Conservation (phyloP, 2,329 filamentous ascomycete genomes). For the Domatiomyces catenatus region DNA sequence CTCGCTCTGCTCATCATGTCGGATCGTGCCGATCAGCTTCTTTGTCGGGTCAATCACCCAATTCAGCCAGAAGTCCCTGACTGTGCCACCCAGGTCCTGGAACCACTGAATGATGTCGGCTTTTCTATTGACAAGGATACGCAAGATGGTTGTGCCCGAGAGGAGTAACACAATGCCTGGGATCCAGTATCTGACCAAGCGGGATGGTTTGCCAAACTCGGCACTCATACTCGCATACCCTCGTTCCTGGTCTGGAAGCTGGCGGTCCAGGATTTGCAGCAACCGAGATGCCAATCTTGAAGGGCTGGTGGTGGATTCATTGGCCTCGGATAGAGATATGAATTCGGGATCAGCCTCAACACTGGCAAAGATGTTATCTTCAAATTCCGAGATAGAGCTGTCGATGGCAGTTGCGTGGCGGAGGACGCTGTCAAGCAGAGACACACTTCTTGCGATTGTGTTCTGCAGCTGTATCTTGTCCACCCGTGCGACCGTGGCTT, state of each 20-base stretch:
- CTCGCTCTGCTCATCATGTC: slow-evolving; percentile 81
- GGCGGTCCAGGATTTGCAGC: slow-evolving; percentile 46
- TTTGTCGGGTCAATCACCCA: slow-evolving; percentile 80
- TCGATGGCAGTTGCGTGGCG: slow-evolving; percentile 53
- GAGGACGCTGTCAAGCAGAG: slow-evolving; percentile 69
- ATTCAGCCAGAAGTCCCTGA: slow-evolving; percentile 84
- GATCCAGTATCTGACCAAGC: slow-evolving; percentile 74
- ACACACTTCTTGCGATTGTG: slow-evolving; percentile 63
- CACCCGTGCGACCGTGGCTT: slow-evolving; percentile 24
- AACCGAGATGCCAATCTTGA: slow-evolving; percentile 23
- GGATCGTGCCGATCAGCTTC: slow-evolving; percentile 78
- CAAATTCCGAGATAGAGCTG: slow-evolving; percentile 37
- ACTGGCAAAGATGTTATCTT: slow-evolving; percentile 39
- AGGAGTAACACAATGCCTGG: slow-evolving; percentile 55
- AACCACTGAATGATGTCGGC: slow-evolving; percentile 71
- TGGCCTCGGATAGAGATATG: slow-evolving; percentile 25
- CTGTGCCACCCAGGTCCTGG: slow-evolving; percentile 59
- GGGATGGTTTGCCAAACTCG: slow-evolving; percentile 60
- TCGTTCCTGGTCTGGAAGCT: slow-evolving; percentile 51
- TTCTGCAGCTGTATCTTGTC: slow-evolving; percentile 46
- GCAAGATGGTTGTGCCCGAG: slow-evolving; percentile 75
- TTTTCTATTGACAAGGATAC: slow-evolving; percentile 56
- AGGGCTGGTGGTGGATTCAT: slow-evolving; percentile 14
- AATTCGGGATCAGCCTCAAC: slow-evolving; percentile 47
- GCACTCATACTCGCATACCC: slow-evolving; percentile 41